These are phyloP conservation scores for Clitoria ternatea DNA, from an alignment of 306 rosid genomes.

Conservation along the genomic window DNA sequence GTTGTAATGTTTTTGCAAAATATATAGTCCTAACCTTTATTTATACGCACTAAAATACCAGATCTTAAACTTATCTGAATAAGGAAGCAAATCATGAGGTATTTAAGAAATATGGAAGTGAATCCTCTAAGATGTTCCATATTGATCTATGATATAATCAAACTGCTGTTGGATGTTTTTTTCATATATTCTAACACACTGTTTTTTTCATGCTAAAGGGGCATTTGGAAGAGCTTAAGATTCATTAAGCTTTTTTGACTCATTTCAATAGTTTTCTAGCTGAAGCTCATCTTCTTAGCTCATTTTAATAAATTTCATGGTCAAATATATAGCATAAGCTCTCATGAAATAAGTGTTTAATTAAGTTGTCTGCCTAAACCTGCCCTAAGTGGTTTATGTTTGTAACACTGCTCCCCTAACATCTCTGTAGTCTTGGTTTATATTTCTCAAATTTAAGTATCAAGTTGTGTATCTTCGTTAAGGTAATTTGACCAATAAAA, in stretches of 20 bases:
- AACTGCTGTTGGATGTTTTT: neutral
- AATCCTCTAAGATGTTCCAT: neutral
- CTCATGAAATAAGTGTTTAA: too few relatives aligned
- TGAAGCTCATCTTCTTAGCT: too few relatives aligned
- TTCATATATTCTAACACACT: neutral
- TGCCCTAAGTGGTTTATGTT: conserved; percentile 7
- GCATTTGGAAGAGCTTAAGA: too few relatives aligned
- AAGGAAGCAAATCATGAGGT: neutral
- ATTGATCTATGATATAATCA: neutral
- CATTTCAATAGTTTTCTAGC: too few relatives aligned
- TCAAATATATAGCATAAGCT: too few relatives aligned
- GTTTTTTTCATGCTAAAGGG: conserved; percentile 9
- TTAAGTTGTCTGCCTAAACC: too few relatives aligned
- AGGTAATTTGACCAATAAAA: neutral
- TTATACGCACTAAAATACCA: neutral
- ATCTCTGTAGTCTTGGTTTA: neutral
- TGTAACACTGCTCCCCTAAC: neutral
- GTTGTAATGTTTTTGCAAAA: neutral
- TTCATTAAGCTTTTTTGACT: too few relatives aligned
- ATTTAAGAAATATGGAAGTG: neutral
- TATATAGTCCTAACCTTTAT: neutral
- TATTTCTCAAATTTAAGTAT: neutral
- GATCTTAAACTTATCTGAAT: neutral
- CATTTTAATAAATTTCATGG: too few relatives aligned
- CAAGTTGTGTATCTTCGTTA: neutral